Conservation (phyloP, 495 filamentous ascomycete genomes). For the Recurvomyces mirabilis region DNA sequence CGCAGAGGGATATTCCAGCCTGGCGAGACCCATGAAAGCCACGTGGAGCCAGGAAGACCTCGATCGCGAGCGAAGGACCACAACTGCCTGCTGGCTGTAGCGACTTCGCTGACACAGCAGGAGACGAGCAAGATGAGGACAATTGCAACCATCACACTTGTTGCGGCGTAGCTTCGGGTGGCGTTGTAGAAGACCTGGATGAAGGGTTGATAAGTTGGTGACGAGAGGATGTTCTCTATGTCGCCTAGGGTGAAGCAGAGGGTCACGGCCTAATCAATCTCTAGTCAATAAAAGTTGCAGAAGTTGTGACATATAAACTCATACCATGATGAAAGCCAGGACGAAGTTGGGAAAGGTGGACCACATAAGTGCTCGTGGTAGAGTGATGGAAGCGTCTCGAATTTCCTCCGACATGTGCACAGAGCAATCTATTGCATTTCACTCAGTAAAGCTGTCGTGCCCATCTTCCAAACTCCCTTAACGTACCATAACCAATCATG, state of each 20-base stretch:
- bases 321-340: slow-evolving; percentile 12
- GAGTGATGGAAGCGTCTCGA: slow-evolving; percentile 1
- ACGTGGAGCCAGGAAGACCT: slow-evolving; percentile 13
- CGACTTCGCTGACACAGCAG: slow-evolving; percentile 5
- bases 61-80: slow-evolving; percentile 20
- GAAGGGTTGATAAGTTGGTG: slow-evolving; percentile 13
- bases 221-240: slow-evolving; percentile 7
- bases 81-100: slow-evolving; percentile 17
- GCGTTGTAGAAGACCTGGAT: slow-evolving; percentile 21
- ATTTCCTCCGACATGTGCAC: slow-evolving; percentile 19
- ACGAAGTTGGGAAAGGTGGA: slow-evolving; percentile 7
- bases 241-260: slow-evolving; percentile 17
- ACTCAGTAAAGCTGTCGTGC: slow-evolving; percentile 16
- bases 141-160: slow-evolving; percentile 11
- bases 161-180: slow-evolving; percentile 9
- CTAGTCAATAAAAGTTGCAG: no score
- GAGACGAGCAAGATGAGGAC: slow-evolving; percentile 2
- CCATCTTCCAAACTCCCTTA: no score
- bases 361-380: slow-evolving; percentile 16
- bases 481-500: no score
- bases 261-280: no score
- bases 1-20: slow-evolving; percentile 20
- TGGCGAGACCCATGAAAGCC: slow-evolving; percentile 23
- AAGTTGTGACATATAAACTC: no score
- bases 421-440: neutral